These are phyloP conservation scores for Musa itinerans DNA, from an alignment of 176 grass and related monocot species.

Conservation along the genomic window DNA sequence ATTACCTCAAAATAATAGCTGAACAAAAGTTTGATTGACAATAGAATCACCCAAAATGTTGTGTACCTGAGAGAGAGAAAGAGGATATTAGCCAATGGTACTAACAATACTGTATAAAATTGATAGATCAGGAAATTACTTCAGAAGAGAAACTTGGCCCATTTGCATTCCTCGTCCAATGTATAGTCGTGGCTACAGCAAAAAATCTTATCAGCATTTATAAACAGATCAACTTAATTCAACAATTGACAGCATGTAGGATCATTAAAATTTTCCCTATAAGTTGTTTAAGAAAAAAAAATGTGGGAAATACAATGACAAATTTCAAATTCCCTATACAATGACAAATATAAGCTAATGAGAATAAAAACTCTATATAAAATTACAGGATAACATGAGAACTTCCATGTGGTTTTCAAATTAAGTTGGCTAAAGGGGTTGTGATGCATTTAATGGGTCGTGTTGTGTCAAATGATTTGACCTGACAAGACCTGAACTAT, in stretches of 20 bases:
- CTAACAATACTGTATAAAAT: slow-evolving; percentile 11
- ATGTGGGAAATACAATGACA: too few species aligned
- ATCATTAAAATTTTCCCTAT: not conserved
- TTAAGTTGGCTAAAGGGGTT: too few species aligned
- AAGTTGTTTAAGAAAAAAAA: slow-evolving; percentile 8
- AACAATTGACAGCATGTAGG: not conserved
- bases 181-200: slow-evolving; percentile 54
- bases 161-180: slow-evolving; percentile 91
- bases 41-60: slow-evolving; percentile 66
- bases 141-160: slow-evolving; percentile 70
- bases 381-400: too few species aligned
- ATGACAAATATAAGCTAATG: too few species aligned
- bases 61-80: slow-evolving; percentile 59
- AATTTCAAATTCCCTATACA: too few species aligned
- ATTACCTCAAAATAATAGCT: slow-evolving; percentile 92
- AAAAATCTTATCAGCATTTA: not conserved
- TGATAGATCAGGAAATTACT: slow-evolving; percentile 46
- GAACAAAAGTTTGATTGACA: slow-evolving; percentile 92
- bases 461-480: too few species aligned
- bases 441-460: too few species aligned
- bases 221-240: not conserved
- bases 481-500: too few species aligned
- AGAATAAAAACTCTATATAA: too few species aligned
- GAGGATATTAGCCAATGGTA: slow-evolving; percentile 27
- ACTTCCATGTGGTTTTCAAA: too few species aligned